Conservation (phyloP, 306 rosid genomes). For the Quercus agrifolia region DNA sequence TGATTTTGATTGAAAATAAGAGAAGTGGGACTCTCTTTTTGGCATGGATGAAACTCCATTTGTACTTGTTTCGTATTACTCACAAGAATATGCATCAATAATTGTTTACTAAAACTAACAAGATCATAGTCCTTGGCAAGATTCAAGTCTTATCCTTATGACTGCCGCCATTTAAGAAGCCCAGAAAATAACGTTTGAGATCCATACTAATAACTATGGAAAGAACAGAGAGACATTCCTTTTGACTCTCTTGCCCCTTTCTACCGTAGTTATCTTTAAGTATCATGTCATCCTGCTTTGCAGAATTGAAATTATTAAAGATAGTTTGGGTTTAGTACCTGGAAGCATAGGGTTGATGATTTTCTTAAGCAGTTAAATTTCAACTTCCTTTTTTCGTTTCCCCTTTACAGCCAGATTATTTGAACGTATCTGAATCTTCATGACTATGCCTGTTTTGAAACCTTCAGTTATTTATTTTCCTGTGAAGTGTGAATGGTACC, state of each 20-base stretch:
- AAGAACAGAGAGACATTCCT: background rate
- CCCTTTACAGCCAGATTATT: background rate
- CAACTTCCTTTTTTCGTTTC: background rate
- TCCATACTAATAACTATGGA: background rate
- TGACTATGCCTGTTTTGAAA: background rate
- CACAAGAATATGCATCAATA: background rate
- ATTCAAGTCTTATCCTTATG: background rate
- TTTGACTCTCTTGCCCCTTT: background rate
- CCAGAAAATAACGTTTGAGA: background rate
- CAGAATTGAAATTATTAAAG: background rate
- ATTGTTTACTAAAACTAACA: slow-evolving; percentile 7
- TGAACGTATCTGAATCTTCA: background rate
- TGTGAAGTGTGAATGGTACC: background rate
- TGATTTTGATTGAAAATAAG: background rate
- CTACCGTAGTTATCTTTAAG: background rate
- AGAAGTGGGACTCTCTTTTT: background rate
- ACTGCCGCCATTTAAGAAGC: background rate
- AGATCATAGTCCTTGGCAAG: slow-evolving; percentile 1
- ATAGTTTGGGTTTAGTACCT: background rate
- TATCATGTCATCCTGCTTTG: background rate
- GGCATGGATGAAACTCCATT: background rate
- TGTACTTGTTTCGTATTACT: background rate
- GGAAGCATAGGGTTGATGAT: background rate
- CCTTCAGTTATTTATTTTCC: background rate
- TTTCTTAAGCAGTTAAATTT: background rate